Percentiles rank a stretch among this genome's conserved stretches.
Conservation (phyloP, 1,139 yeast species). For the Suhomyces wounanorum region DNA sequence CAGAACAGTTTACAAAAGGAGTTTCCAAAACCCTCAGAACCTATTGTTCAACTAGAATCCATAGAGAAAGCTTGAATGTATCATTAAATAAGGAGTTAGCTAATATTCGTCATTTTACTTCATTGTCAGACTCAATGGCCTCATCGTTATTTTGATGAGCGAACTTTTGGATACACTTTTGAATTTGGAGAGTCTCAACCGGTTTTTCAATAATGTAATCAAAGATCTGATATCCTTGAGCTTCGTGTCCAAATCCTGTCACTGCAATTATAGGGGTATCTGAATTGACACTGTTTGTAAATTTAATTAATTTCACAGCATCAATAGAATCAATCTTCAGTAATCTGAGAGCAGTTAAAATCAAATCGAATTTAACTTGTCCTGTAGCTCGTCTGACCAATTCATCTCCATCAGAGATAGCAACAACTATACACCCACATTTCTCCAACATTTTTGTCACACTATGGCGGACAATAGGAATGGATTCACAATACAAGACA, state of each 20-base stretch:
- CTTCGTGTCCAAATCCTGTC: slow-evolving; percentile 74
- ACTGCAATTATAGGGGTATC: slow-evolving; percentile 78
- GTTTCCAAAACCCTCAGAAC: not conserved
- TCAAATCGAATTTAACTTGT: slow-evolving; percentile 79
- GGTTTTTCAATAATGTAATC: slow-evolving; percentile 80
- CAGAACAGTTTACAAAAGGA: not conserved
- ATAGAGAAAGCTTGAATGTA: not conserved
- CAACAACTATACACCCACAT: slow-evolving; percentile 79
- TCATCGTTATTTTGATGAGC: slow-evolving; percentile 24
- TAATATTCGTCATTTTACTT: slow-evolving; percentile 4
- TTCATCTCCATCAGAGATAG: slow-evolving; percentile 81
- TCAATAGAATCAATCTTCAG: slow-evolving; percentile 72
- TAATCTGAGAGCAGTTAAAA: slow-evolving; percentile 72
- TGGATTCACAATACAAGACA: slow-evolving; percentile 82
- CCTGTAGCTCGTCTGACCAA: slow-evolving; percentile 81
- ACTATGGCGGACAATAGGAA: slow-evolving; percentile 76
- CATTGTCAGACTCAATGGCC: slow-evolving; percentile 27
- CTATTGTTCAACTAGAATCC: not conserved
- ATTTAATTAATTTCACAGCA: slow-evolving; percentile 74
- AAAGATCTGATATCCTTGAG: slow-evolving; percentile 57
- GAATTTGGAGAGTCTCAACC: slow-evolving; percentile 40
- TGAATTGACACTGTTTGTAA: slow-evolving; percentile 74
- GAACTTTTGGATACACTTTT: slow-evolving; percentile 25
- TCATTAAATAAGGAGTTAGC: not conserved
- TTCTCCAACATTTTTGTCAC: slow-evolving; percentile 65